Base-by-base conservation (phyloP, 2,329 filamentous ascomycete genomes). In the Trichoderma sp. region DNA sequence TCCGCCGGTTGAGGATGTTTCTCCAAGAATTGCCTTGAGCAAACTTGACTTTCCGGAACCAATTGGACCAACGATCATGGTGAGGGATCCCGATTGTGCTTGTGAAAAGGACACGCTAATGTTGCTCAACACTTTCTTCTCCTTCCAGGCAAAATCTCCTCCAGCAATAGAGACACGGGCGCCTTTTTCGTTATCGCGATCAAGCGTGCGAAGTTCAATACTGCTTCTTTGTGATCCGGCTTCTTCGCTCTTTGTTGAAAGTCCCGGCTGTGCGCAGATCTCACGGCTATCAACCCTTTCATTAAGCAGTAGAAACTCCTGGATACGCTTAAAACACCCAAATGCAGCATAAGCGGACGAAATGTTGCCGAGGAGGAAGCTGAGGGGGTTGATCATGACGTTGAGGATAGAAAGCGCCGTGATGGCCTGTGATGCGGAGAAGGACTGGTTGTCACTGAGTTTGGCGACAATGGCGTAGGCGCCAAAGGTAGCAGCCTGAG, bases 1-100 rank as follows among this genome's bases (percentile, higher is more conserved):
- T 0, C 80, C 80, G 2, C 65, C 70, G 0, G 74, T 73, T 0
- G 72, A 72, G 0, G 71, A 70, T 0, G 75, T 75, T 72, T 81
- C 80, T 1, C 80, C 80, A 1, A 81, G 51, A 2, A 81, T 76
- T 1, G 77, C 76, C 64, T 80, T 80, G 4, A 81, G 70, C 1
- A 81, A 26, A 18, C 75, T 81, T 0, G 79, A 81, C 47, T 81
- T 81, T 9, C 79, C 79, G 9, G 76, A 79, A 3, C 78, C 78
- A 12, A 81, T 75, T 0, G 79, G 79, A 0, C 80, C 79, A 14
- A 80, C 69, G 5, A 81, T 43, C 70, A 80, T 78, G 15, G 78
- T 77, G 7, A 79, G 74, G 0, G 77, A 77, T 18, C 78, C 78
- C 15, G 73, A 73, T 14, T 73, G 66, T 4, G 70, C 57, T 2